Conservation (phyloP, 306 rosid genomes). For the Malus fusca region DNA sequence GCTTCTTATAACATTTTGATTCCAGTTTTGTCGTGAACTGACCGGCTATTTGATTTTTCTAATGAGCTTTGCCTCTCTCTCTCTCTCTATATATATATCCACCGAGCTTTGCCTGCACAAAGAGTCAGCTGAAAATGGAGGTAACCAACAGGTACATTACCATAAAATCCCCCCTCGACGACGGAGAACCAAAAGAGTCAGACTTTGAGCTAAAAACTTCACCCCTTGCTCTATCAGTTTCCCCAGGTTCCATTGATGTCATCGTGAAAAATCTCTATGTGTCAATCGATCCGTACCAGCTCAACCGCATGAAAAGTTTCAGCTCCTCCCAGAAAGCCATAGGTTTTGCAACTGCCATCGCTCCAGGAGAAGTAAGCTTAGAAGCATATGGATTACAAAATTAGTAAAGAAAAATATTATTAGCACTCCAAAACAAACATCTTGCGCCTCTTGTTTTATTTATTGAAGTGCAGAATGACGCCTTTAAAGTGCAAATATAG, state of each 20-base stretch:
- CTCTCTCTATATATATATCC: neutral
- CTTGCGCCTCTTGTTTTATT: too few species aligned
- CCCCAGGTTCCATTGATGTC: constrained; percentile 33
- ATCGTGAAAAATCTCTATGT: constrained; percentile 50
- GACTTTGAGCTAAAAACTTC: constrained; percentile 35
- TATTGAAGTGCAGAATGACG: too few species aligned
- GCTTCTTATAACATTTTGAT: too few species aligned
- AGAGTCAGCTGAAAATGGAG: constrained; percentile 22
- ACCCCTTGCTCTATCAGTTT: constrained; percentile 15
- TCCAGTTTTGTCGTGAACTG: neutral
- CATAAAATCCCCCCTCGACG: constrained; percentile 31
- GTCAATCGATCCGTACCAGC: constrained; percentile 58
- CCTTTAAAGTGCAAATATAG: too few species aligned
- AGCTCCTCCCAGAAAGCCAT: constrained; percentile 38
- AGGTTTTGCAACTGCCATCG: constrained; percentile 20
- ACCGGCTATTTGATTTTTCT: constrained; percentile 1
- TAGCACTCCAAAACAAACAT: too few species aligned
- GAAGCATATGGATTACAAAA: too few species aligned
- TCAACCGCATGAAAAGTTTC: constrained; percentile 50
- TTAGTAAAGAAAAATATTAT: fast-evolving
- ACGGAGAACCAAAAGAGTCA: constrained; percentile 36
- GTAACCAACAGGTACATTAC: constrained; percentile 42
- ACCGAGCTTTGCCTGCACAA: neutral
- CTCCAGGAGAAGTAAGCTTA: constrained; percentile 33
- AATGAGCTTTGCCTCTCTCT: neutral